Base-by-base conservation (phyloP, 2,329 filamentous ascomycete species). In the Uncinocarpus reesii region DNA sequence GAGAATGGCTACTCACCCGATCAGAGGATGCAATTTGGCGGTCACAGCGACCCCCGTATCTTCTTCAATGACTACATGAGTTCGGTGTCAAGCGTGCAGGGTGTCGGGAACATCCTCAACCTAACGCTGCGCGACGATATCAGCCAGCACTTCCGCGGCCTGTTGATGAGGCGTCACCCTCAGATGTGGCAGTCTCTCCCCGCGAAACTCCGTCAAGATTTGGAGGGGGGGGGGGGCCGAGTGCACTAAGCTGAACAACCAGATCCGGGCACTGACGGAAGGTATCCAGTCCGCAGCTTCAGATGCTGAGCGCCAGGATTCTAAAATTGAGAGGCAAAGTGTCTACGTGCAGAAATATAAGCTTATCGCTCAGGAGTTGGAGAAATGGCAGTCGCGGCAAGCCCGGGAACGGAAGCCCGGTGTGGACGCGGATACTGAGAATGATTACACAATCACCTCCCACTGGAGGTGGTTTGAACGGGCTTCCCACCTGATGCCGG, bases 381-480 rank as follows among this genome's bases (percentile, higher is more conserved):
- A 41, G 4, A 2, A 3, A 4, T 41, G 37, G 37, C 28, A 48
- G 18, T 4, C 7, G 24, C 23, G 35, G 16, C 20, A 26, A 16
- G 13, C 28, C 20, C 40, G 18, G 28, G 20, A 47, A 8, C 15
- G 26, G 1, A 47, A 31, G 13, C 34, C 28, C 11, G 23, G 11
- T 4, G 37, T 24, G 16, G 1, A 20, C 7, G 15, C 16, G 8
- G n/a, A 35, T 16, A n/a, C 42, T 13, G 15, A 46, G 21, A 31
- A 48, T 34, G 41, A 45, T 18, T 38, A 46, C 29, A 47, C 18
- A 8, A 7, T 52, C 21, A 36, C 31, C n/a, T 47, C 42, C 26
- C 43, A 47, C 43, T 42, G 37, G 42, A 49, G 10, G 15, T 44
- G 31, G 32, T 49, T 52, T 38, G 35, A 47, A n/a, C n/a, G n/a